Evolutionary conservation across 768 basidiomycete genomes (phyloP).

Genomic region (Suillus hirtellus): DNA sequence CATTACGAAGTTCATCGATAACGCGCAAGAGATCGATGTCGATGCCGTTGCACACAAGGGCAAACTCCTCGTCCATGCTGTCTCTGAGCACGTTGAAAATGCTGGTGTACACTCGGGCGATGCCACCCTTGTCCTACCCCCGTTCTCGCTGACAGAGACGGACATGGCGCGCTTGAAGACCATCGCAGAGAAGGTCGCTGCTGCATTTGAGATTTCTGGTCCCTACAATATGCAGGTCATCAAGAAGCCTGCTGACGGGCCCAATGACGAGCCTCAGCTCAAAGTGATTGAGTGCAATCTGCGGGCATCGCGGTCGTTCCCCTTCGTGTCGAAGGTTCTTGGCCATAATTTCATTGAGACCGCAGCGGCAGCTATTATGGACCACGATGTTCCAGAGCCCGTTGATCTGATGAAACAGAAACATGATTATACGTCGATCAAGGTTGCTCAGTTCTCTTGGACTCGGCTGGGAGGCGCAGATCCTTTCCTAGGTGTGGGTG

Average conservation of each 20-base stretch:
- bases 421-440: constrained; percentile 92
- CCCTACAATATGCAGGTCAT: constrained; percentile 99
- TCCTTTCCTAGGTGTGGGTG: constrained; percentile 93
- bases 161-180: constrained; percentile 90
- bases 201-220: constrained; percentile 94
- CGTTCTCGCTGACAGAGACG: constrained; percentile 69
- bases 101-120: constrained; percentile 99
- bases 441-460: constrained; percentile 99
- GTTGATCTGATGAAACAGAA: constrained; percentile 88
- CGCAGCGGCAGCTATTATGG: constrained; percentile 85
- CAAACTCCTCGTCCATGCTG: constrained; percentile 87
- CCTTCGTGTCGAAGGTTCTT: constrained; percentile 98
- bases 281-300: constrained; percentile 99
- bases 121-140: constrained; percentile 95
- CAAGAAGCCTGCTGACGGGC: constrained; percentile 61
- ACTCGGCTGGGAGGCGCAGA: constrained; percentile 94
- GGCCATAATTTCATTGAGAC: constrained; percentile 97
- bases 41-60: constrained; percentile 96
- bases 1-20: constrained; percentile 98
- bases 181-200: constrained; percentile 93
- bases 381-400: constrained; percentile 84
- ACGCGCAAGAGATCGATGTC: constrained; percentile 96
- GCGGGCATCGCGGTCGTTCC: constrained; percentile 97
- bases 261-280: constrained; percentile 62
- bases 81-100: constrained; percentile 98